Conservation (phyloP, 208 protist genomes). For the Porcisia hertigi region DNA sequence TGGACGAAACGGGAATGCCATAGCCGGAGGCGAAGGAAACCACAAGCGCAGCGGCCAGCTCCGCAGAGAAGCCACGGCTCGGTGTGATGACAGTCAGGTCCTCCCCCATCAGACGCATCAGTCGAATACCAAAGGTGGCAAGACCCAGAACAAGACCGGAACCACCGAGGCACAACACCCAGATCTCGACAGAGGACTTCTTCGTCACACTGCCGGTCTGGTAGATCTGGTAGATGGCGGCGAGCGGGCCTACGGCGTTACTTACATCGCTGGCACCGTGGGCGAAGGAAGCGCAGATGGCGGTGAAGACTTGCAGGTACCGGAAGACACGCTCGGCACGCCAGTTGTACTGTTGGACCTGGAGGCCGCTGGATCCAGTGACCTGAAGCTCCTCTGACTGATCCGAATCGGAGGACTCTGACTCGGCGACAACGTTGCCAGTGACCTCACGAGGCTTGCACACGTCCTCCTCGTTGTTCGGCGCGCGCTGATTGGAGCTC, state of each 20-base stretch:
- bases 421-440: slow-evolving; percentile 8
- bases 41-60: slow-evolving; percentile 62
- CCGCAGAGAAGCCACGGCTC: slow-evolving; percentile 58
- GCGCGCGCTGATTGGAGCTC: neutral
- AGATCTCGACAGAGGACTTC: slow-evolving; percentile 38
- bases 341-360: slow-evolving; percentile 35
- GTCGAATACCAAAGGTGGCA: slow-evolving; percentile 55
- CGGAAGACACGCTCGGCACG: slow-evolving; percentile 65
- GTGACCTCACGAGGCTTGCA: slow-evolving; percentile 6
- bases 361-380: slow-evolving; percentile 9
- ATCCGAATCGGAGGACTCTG: slow-evolving; percentile 4
- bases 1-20: slow-evolving; percentile 84
- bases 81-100: slow-evolving; percentile 69
- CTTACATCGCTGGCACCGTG: slow-evolving; percentile 78
- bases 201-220: slow-evolving; percentile 22
- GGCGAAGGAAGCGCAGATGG: slow-evolving; percentile 69
- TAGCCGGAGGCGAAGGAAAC: slow-evolving; percentile 70
- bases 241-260: slow-evolving; percentile 68
- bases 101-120: slow-evolving; percentile 69
- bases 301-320: slow-evolving; percentile 76
- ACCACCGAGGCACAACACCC: slow-evolving; percentile 64
- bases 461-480: slow-evolving; percentile 4
- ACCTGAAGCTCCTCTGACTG: slow-evolving; percentile 4
- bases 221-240: slow-evolving; percentile 67
- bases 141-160: slow-evolving; percentile 63